Percentiles rank a stretch among this genome's conserved stretches.
phyloP scores from a whole-genome alignment of 2,329 filamentous ascomycete genomes.

The Coleophoma cylindrospora region DNA sequence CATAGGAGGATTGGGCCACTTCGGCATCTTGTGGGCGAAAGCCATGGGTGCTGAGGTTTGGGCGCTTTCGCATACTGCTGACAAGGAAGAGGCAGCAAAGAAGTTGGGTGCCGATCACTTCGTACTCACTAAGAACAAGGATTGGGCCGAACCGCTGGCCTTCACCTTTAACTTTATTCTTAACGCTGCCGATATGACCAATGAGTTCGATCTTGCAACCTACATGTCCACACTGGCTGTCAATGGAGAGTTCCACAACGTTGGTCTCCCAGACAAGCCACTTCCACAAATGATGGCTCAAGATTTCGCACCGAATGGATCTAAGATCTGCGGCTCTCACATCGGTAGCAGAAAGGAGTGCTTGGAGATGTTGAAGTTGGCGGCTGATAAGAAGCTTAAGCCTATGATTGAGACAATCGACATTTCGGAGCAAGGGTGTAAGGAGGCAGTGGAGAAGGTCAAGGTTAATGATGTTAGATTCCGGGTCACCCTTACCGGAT shows the following conservation, averaged over 20 bases:
- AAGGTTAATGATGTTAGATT: conserved; percentile 69
- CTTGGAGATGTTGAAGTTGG: conserved; percentile 52
- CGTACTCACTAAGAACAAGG: conserved; percentile 44
- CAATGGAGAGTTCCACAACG: conserved; percentile 51
- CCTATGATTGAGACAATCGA: conserved; percentile 47
- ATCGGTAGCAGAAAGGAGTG: conserved; percentile 57
- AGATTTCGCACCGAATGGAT: conserved; percentile 29
- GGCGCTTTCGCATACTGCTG: conserved; percentile 54
- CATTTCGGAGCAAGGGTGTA: conserved; percentile 52
- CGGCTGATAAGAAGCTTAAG: conserved; percentile 48
- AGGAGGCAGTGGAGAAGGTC: conserved; percentile 64
- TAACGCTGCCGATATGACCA: conserved; percentile 42
- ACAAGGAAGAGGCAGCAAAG: conserved; percentile 53
- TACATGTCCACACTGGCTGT: conserved; percentile 48
- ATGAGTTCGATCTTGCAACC: conserved; percentile 47
- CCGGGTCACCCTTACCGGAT: conserved; percentile 65
- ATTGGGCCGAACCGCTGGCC: conserved; percentile 52
- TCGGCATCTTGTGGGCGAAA: conserved; percentile 64
- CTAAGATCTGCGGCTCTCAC: conserved; percentile 42
- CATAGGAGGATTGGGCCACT: conserved; percentile 68
- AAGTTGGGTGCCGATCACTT: conserved; percentile 55
- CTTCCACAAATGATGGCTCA: conserved; percentile 36
- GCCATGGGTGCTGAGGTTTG: conserved; percentile 65
- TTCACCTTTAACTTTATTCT: conserved; percentile 47
- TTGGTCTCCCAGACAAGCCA: conserved; percentile 49